These are phyloP conservation scores for Jackrogersella minutella DNA, from an alignment of 495 filamentous ascomycete genomes.

Conservation along the genomic window DNA sequence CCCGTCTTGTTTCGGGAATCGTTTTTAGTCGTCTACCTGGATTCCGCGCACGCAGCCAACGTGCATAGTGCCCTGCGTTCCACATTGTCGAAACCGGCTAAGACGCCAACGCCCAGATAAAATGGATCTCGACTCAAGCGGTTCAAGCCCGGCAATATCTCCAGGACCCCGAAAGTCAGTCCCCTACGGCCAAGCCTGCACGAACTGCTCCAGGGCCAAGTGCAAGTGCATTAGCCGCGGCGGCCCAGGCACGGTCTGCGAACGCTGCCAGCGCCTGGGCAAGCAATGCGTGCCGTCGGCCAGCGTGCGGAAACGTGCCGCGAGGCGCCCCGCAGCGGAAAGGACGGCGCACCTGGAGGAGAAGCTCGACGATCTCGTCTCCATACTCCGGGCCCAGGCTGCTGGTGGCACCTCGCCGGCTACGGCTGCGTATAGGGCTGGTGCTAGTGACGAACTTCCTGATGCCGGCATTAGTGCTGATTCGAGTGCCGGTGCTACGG, in stretches of 20 bases:
- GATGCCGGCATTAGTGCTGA: slow-evolving; percentile 1
- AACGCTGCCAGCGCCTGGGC: slow-evolving; percentile 60
- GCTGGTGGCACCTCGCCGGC: slow-evolving; percentile 24
- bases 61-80: too few species aligned
- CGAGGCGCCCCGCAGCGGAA: slow-evolving; percentile 37
- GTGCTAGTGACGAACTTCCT: slow-evolving; percentile 13
- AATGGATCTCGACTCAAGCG: slow-evolving; percentile 29
- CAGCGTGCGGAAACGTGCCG: slow-evolving; percentile 48
- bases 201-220: slow-evolving; percentile 64
- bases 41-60: neutral
- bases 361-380: slow-evolving; percentile 56
- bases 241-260: slow-evolving; percentile 51
- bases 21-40: too few species aligned
- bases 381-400: slow-evolving; percentile 49
- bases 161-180: slow-evolving; percentile 31
- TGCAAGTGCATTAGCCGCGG: slow-evolving; percentile 60
- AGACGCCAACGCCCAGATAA: too few species aligned
- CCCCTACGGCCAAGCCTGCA: slow-evolving; percentile 59
- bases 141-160: slow-evolving; percentile 3
- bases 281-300: slow-evolving; percentile 53
- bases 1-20: too few species aligned
- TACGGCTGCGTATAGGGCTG: slow-evolving; percentile 4
- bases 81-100: too few species aligned
- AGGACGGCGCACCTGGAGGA: slow-evolving; percentile 56
- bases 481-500: slow-evolving; percentile 6